A percentile compares a stretch with the other conserved stretches of the same genome.
Evolutionary conservation across 148 eudicot species (phyloP).

Genomic region (Linanthus parryae): DNA sequence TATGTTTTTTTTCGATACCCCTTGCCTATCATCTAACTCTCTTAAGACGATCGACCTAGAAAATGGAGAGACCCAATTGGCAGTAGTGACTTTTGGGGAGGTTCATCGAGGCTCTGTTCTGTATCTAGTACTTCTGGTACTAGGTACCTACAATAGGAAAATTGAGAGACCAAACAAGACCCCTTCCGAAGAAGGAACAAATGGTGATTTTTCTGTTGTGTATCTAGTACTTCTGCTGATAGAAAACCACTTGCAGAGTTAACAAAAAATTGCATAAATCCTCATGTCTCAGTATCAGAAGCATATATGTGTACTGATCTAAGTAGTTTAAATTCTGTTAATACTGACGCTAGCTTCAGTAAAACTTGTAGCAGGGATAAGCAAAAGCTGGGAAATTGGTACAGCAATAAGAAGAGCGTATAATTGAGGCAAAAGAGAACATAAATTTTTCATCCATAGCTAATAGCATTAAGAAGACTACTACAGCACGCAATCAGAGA

Average conservation of each 20-base stretch:
- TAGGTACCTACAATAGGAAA: too few species aligned
- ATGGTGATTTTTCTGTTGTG: too few species aligned
- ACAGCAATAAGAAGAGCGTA: constrained; percentile 25
- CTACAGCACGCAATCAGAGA: constrained; percentile 37
- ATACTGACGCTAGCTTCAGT: constrained; percentile 25
- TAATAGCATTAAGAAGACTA: constrained; percentile 34
- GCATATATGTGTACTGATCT: constrained; percentile 20
- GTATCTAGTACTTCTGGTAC: too few species aligned
- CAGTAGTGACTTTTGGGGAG: too few species aligned
- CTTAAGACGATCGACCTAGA: too few species aligned
- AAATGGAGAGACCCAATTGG: too few species aligned
- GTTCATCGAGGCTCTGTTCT: too few species aligned
- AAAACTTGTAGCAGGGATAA: constrained; percentile 32
- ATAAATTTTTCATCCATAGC: constrained; percentile 35
- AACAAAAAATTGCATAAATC: constrained; percentile 16
- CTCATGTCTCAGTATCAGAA: constrained; percentile 24
- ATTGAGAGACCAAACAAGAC: too few species aligned
- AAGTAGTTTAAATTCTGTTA: constrained; percentile 33
- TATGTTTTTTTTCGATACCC: too few species aligned
- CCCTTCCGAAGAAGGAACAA: too few species aligned
- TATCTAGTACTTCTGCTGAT: too few species aligned
- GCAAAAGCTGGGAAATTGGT: constrained; percentile 23
- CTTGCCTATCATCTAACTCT: too few species aligned
- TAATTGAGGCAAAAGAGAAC: constrained; percentile 40
- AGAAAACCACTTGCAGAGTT: constrained; percentile 47